phyloP scores from a whole-genome alignment of 108 stramenopile genomes.

The Seminavis robusta region DNA sequence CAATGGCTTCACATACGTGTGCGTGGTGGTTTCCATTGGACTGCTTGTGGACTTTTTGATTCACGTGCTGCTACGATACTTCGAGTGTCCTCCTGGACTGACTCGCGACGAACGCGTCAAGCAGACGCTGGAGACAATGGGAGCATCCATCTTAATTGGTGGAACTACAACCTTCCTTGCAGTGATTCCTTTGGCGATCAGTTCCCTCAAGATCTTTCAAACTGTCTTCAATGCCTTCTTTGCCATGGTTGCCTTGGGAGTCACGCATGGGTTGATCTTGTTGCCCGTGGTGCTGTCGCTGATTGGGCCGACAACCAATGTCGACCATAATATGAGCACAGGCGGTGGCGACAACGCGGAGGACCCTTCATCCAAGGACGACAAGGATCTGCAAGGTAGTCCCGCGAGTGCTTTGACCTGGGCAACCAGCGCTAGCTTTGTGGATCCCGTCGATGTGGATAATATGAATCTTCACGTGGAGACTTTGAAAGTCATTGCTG shows the following conservation, averaged over 20 bases:
- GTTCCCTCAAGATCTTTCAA: conserved; percentile 9
- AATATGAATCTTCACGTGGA: too few species aligned
- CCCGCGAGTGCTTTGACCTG: too few species aligned
- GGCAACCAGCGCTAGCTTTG: too few species aligned
- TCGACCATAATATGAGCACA: too few species aligned
- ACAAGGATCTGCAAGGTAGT: too few species aligned
- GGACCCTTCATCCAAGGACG: too few species aligned
- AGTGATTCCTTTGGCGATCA: conserved; percentile 11
- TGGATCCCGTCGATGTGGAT: too few species aligned
- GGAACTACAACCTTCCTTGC: conserved; percentile 23
- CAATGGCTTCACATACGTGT: conserved; percentile 3
- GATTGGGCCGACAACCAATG: too few species aligned
- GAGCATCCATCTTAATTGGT: conserved; percentile 22
- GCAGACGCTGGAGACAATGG: conserved; percentile 19
- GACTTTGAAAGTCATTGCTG: too few species aligned
- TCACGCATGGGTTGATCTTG: conserved; percentile 19
- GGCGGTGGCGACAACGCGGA: too few species aligned
- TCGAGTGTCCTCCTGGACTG: conserved; percentile 1
- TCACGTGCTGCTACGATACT: conserved; percentile 17
- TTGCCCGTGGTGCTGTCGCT: conserved; percentile 15
- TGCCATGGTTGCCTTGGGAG: conserved; percentile 17
- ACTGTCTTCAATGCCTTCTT: conserved; percentile 21
- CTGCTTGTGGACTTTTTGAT: conserved; percentile 31
- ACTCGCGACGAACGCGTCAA: conserved; percentile 4
- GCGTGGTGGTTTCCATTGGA: conserved; percentile 21